phyloP scores from a whole-genome alignment of 495 filamentous ascomycete genomes.

The Podospora sp. region DNA sequence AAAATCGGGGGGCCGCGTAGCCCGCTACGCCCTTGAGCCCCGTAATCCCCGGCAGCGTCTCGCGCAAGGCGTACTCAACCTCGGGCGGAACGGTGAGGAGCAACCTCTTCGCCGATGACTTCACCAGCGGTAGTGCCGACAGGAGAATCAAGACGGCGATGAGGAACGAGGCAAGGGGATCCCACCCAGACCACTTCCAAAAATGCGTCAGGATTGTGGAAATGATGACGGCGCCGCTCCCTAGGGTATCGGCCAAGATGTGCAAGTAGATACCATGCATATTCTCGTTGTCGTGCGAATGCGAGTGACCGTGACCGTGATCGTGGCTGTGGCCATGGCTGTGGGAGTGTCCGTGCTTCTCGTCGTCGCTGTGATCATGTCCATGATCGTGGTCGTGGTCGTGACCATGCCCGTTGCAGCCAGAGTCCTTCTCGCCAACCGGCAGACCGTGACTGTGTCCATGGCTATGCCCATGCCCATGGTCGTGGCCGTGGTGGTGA shows the following conservation, averaged over 20 bases:
- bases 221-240: slow-evolving; percentile 90
- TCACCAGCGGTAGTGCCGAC: slow-evolving; percentile 85
- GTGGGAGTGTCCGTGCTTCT: slow-evolving; percentile 36
- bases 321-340: slow-evolving; percentile 33
- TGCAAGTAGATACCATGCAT: slow-evolving; percentile 99
- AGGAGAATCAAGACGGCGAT: slow-evolving; percentile 92
- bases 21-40: slow-evolving; percentile 80
- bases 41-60: slow-evolving; percentile 80
- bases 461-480: slow-evolving; percentile 41
- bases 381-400: slow-evolving; percentile 60
- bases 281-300: slow-evolving; percentile 88
- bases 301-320: slow-evolving; percentile 36
- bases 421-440: background rate
- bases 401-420: slow-evolving; percentile 38
- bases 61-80: slow-evolving; percentile 84
- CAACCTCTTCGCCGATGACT: slow-evolving; percentile 75
- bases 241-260: slow-evolving; percentile 91
- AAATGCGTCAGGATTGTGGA: slow-evolving; percentile 87
- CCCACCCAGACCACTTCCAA: slow-evolving; percentile 89
- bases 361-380: slow-evolving; percentile 55
- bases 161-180: slow-evolving; percentile 89
- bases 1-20: slow-evolving; percentile 89
- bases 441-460: slow-evolving; percentile 35
- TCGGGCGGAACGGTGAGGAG: slow-evolving; percentile 83
- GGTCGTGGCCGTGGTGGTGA: slow-evolving; percentile 70